A percentile compares a stretch with the other conserved stretches of the same genome.
These are phyloP conservation scores for Trichoderma koningiopsis DNA, from an alignment of 2,329 filamentous ascomycete genomes.

Conservation along the genomic window DNA sequence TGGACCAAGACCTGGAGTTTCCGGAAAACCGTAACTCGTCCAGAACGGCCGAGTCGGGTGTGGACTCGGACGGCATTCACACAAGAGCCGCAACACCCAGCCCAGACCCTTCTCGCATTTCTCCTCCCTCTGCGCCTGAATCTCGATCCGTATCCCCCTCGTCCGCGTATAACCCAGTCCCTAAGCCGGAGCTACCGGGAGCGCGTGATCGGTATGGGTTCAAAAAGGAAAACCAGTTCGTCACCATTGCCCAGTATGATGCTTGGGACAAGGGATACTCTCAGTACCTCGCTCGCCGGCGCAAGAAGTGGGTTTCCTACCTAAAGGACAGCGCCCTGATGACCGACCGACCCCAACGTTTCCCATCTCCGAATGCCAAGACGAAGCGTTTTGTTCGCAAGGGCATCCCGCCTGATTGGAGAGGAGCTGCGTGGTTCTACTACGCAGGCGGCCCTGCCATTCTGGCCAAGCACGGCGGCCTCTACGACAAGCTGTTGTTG, in stretches of 20 bases:
- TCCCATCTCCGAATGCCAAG: slow-evolving; percentile 79
- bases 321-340: slow-evolving; percentile 76
- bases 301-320: slow-evolving; percentile 79
- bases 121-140: slow-evolving; percentile 22
- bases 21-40: slow-evolving; percentile 54
- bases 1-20: slow-evolving; percentile 34
- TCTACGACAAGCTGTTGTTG: slow-evolving; percentile 72
- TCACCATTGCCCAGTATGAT: slow-evolving; percentile 77
- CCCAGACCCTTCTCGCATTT: slow-evolving; percentile 16
- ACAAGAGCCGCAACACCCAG: slow-evolving; percentile 15
- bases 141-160: slow-evolving; percentile 25
- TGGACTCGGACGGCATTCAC: slow-evolving; percentile 32
- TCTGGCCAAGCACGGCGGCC: slow-evolving; percentile 71
- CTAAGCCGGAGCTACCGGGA: slow-evolving; percentile 51
- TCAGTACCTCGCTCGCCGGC: slow-evolving; percentile 71
- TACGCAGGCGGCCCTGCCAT: slow-evolving; percentile 87
- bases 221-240: slow-evolving; percentile 80
- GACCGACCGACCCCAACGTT: slow-evolving; percentile 71
- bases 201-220: slow-evolving; percentile 86
- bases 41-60: slow-evolving; percentile 49
- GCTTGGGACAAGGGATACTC: slow-evolving; percentile 76
- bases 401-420: slow-evolving; percentile 89
- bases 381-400: slow-evolving; percentile 90
- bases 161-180: slow-evolving; percentile 31
- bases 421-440: slow-evolving; percentile 96